Evolutionary conservation across 2,329 filamentous ascomycete genomes (phyloP).

Genomic region (Tolypocladium tundrense): DNA sequence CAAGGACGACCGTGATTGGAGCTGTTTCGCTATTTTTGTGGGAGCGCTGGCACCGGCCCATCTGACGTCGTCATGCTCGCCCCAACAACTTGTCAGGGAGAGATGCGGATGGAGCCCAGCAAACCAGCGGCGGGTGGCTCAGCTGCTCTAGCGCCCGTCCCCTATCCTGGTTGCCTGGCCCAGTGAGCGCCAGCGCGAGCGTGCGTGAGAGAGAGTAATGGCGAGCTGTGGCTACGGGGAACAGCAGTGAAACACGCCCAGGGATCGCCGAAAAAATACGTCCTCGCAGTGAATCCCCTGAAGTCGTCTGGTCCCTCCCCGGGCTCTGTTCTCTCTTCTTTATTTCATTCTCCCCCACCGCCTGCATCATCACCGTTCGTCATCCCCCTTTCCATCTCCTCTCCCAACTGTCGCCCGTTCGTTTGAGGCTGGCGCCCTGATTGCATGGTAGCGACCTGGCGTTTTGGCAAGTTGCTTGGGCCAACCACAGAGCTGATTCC

Average conservation of each 20-base stretch:
- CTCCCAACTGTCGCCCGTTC: background rate
- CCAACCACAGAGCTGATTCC: background rate
- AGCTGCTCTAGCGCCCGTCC: background rate
- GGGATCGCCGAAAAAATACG: background rate
- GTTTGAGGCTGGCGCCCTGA: background rate
- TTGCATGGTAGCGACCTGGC: background rate
- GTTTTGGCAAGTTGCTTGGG: background rate
- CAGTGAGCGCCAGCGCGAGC: background rate
- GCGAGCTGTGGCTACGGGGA: background rate
- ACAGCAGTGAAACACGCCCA: background rate
- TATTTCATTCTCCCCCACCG: background rate
- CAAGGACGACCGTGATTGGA: background rate
- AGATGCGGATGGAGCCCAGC: background rate
- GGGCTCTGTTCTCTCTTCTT: background rate
- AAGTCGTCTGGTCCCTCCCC: background rate
- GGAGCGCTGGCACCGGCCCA: background rate
- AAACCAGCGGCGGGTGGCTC: background rate
- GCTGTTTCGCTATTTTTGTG: background rate
- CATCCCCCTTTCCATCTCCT: background rate
- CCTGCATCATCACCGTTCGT: background rate
- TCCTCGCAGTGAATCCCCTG: background rate
- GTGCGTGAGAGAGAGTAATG: background rate
- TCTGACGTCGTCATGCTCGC: background rate
- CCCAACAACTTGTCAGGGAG: background rate
- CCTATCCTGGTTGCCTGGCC: background rate